Base-by-base conservation (phyloP, 306 rosid genomes). In the Vicia faba region DNA sequence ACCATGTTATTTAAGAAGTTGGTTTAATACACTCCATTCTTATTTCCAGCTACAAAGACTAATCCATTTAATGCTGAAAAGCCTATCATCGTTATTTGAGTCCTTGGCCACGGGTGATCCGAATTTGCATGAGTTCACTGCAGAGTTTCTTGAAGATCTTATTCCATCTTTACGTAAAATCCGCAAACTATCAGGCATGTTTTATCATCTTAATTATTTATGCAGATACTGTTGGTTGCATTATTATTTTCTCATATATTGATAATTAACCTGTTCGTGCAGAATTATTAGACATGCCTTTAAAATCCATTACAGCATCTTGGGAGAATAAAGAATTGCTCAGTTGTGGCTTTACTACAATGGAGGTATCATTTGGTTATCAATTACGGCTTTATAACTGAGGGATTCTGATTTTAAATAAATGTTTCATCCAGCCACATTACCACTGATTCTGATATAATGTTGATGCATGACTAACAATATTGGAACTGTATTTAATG, bases 281-380 rank as follows among this genome's bases (percentile, higher is more conserved):
- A 87, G 98, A 88, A 69, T 77, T 93, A 68, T 77, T 93, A 76
- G 98, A 93, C 40, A 88, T 89, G 96, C 87, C 98, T 75, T 76
- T 93, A 26, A 91, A 82, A 75, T 90, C 95, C 35, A 77, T 93
- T 62, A 93, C 87, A 8, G 55, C 80, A n/a, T 81, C 87, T 66
- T 93, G 97, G 98, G 97, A 89, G 89, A 83, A 81, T 72, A 81
- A 82, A 66, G 86, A 84, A 58, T 68, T 93, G 64, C 65, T 60
- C 40, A 66, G 61, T 39, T 79, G 88, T 64, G 86, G 91, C 61
- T 93, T 93, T 82, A 78, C 88, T 2, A 16, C 13, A 29, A 73
- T 83, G 14, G 91, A 93, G 98, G 98, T 89, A 93, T 66, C 75
- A 31, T 48, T 43, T 33, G 31, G 64, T 61, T 31, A 56, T 79